These are phyloP conservation scores for carrot (Daucus carota) DNA, from an alignment of 129 eudicot species.

Conservation along the genomic window DNA sequence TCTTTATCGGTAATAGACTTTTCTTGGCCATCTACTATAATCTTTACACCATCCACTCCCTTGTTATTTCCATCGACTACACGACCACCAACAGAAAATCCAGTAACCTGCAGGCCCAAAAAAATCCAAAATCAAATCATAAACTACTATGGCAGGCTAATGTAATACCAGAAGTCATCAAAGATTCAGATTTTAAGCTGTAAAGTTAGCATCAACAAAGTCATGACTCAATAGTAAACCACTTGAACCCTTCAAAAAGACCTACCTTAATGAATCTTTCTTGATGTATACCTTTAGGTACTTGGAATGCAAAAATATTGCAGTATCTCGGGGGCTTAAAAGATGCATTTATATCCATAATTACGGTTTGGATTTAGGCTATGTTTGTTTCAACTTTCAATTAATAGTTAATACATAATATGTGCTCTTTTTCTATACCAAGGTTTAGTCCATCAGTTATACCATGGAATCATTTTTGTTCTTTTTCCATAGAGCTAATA, in stretches of 20 bases:
- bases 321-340: neutral
- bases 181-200: neutral
- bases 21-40: conserved; percentile 81
- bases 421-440: neutral
- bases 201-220: neutral
- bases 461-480: neutral
- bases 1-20: conserved; percentile 77
- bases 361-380: neutral
- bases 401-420: too few species aligned
- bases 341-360: neutral
- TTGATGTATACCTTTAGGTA: neutral
- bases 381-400: too few species aligned
- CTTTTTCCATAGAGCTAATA: neutral
- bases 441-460: neutral
- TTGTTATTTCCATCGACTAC: conserved; percentile 71
- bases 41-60: conserved; percentile 73
- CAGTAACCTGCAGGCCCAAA: conserved; percentile 68
- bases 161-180: neutral
- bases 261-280: neutral
- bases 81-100: conserved; percentile 98
- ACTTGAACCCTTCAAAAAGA: too few species aligned
- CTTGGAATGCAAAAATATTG: neutral
- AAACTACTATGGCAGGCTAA: neutral
- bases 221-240: too few species aligned
- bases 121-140: neutral